These are phyloP conservation scores for Mycena metata DNA, from an alignment of 768 basidiomycete species.

Conservation along the genomic window DNA sequence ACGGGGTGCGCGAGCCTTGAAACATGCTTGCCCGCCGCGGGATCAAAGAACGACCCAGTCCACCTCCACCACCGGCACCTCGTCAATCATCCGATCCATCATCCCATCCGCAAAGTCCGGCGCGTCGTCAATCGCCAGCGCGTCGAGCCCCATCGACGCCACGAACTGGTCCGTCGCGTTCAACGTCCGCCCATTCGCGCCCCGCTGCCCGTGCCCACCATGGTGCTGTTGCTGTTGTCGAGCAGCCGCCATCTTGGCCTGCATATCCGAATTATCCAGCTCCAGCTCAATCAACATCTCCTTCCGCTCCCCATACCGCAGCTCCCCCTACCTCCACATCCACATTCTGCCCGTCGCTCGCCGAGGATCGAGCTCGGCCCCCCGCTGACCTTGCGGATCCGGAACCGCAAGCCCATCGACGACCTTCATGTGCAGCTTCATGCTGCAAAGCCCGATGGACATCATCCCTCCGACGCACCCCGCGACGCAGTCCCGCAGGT, in stretches of 20 bases:
- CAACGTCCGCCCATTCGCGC: constrained; percentile 53
- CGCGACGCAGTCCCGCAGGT: constrained; percentile 91
- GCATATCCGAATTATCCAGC: constrained; percentile 81
- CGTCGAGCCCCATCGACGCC: constrained; percentile 85
- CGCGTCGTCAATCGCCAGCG: constrained; percentile 78
- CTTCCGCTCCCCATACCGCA: constrained; percentile 95
- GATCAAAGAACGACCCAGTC: constrained; percentile 97
- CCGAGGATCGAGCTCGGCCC: constrained; percentile 88
- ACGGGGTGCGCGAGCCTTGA: constrained; percentile 93
- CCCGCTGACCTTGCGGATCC: constrained; percentile 94
- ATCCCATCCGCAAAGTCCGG: constrained; percentile 87
- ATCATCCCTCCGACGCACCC: constrained; percentile 98
- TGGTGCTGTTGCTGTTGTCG: constrained; percentile 20
- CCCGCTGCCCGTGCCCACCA: constrained; percentile 23
- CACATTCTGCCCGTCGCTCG: constrained; percentile 93
- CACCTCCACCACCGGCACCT: constrained; percentile 96
- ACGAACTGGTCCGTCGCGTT: constrained; percentile 94
- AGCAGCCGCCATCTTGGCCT: constrained; percentile 49
- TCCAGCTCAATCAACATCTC: constrained; percentile 98
- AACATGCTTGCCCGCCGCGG: constrained; percentile 84
- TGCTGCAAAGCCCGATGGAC: constrained; percentile 91
- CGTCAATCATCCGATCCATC: constrained; percentile 98
- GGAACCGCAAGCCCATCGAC: constrained; percentile 92
- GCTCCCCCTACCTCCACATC: constrained; percentile 95
- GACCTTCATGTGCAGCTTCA: constrained; percentile 96